Evolutionary conservation across 2,329 filamentous ascomycete genomes (phyloP).

Genomic region (Colletotrichum lini): DNA sequence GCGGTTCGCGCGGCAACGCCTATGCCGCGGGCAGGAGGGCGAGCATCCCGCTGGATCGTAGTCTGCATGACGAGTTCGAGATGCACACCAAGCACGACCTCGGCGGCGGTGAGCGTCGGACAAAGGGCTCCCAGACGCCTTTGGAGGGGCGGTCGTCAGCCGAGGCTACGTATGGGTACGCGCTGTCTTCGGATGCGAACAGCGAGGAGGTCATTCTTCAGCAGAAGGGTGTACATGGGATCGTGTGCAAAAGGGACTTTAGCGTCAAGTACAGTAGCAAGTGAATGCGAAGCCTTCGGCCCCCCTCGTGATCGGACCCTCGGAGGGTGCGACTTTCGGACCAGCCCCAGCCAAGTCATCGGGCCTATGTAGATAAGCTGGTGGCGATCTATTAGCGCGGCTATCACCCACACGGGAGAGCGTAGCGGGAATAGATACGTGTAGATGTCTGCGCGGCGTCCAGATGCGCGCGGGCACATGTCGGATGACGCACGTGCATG

Average conservation of each 20-base stretch:
- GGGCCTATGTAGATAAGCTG: not conserved
- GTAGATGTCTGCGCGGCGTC: not conserved
- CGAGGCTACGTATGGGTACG: not conserved
- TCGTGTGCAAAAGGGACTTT: constrained; percentile 19
- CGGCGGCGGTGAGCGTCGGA: not conserved
- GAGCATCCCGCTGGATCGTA: not conserved
- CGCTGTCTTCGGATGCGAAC: constrained; percentile 18
- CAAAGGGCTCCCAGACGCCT: not conserved
- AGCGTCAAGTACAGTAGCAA: constrained; percentile 18
- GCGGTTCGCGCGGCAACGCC: constrained; percentile 8
- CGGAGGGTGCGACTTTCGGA: too few species aligned
- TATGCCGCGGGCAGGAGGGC: not conserved
- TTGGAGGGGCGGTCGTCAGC: not conserved
- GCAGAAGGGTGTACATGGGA: not conserved
- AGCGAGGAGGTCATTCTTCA: constrained; percentile 31
- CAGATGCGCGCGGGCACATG: constrained; percentile 14
- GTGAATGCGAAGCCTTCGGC: not conserved
- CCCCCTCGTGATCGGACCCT: not conserved
- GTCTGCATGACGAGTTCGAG: constrained; percentile 14
- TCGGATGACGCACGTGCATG: constrained; percentile 29
- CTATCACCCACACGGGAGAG: not conserved
- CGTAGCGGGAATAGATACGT: not conserved
- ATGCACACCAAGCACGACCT: not conserved
- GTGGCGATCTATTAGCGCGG: not conserved
- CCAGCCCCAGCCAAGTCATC: not conserved